These are phyloP conservation scores for Entonaema liquescens DNA, from an alignment of 495 filamentous ascomycete species.

Conservation along the genomic window DNA sequence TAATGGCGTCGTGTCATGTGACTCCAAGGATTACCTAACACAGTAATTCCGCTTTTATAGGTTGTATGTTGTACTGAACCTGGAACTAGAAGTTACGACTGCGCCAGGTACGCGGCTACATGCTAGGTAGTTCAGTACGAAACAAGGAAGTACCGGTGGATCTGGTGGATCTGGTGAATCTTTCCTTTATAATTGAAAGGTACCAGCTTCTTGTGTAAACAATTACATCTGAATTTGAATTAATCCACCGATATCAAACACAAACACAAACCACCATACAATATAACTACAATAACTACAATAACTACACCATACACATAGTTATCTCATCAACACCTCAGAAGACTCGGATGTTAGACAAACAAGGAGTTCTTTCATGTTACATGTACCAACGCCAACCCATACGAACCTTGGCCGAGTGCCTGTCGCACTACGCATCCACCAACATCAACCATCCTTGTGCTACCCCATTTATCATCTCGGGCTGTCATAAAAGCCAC, in stretches of 20 bases:
- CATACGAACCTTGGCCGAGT: constrained; percentile 8
- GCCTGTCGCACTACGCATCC: neutral
- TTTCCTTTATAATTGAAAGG: neutral
- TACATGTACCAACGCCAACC: constrained; percentile 5
- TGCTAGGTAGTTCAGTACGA: neutral
- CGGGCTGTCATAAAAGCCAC: neutral
- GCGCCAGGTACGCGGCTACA: neutral
- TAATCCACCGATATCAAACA: too few relatives aligned
- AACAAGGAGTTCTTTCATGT: neutral
- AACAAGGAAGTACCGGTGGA: neutral
- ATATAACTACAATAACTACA: too few relatives aligned
- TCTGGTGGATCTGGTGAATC: neutral
- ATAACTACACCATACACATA: too few relatives aligned
- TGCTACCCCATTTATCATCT: constrained; percentile 14
- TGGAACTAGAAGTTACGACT: neutral
- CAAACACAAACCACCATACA: too few relatives aligned
- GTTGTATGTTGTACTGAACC: neutral
- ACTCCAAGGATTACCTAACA: neutral
- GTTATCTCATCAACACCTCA: neutral
- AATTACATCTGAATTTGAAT: too few relatives aligned
- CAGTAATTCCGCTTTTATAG: neutral
- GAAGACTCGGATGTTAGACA: neutral
- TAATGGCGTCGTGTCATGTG: constrained; percentile 15
- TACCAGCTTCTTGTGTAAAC: too few relatives aligned
- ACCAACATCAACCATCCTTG: constrained; percentile 28